Evolutionary conservation across 139 green algal genomes (phyloP), one percentile per base, ranked within the genome.

Genomic region (Tetraselmis striata): DNA sequence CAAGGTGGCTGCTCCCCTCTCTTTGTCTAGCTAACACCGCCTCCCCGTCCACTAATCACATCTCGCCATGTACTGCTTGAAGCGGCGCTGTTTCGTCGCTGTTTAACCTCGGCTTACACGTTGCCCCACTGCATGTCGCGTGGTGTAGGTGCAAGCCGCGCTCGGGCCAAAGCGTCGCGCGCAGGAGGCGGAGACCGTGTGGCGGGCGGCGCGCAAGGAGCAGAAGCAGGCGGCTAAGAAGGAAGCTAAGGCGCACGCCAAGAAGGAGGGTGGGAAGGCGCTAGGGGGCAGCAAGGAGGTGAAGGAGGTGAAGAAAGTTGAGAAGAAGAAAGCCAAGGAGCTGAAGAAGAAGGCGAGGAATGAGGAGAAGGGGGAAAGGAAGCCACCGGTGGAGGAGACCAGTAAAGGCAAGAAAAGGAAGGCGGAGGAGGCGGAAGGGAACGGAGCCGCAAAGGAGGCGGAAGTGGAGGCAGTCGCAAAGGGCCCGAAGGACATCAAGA

Each of bases 61-160:
- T n/a, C n/a, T n/a, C n/a, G n/a, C n/a, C n/a, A n/a, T n/a, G n/a
- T n/a, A n/a, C n/a, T n/a, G n/a, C n/a, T n/a, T n/a, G n/a, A n/a
- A n/a, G n/a, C n/a, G n/a, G n/a, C n/a, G n/a, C 59, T 24, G 59
- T 76, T 24, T 27, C 24, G 24, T 23, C 59, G 23, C 23, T 76
- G 59, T 76, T 23, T 23, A 24, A 24, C 59, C 24, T 23, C 23
- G 24, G 59, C 24, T 23, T 76, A 27, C 23, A 76, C 59, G 23
- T 23, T 76, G 59, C 23, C 23, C 59, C 23, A 23, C 59, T 27
- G 23, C 59, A 76, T 76, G 59, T 27, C 24, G 23, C 23, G 59
- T 76, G 59, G 59, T 88, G 89, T 30, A 94, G 93, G 85, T 92
- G 92, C 84, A 93, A 92, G 80, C 88, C 90, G 23, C 79, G 91